Percentiles rank a stretch among this genome's conserved stretches.
Evolutionary conservation across 208 protist genomes (phyloP).

Genomic region (Herpetomonas tarakana): DNA sequence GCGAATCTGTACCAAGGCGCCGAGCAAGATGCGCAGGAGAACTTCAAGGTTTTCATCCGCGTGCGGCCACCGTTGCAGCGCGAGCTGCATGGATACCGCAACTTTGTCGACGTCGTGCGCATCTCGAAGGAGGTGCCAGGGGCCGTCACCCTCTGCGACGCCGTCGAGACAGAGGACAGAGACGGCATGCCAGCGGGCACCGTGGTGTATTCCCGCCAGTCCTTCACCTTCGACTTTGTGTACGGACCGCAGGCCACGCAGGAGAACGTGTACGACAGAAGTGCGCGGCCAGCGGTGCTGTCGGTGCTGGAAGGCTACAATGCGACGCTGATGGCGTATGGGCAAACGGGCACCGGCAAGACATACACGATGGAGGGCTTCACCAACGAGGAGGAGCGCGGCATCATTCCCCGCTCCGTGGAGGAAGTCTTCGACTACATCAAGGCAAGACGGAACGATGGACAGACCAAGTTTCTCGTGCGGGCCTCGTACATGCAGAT

Average conservation of each 20-base stretch:
- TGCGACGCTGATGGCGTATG: constrained; percentile 85
- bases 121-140: constrained; percentile 33
- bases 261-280: constrained; percentile 68
- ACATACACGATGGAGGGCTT: constrained; percentile 91
- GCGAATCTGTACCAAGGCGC: constrained; percentile 20
- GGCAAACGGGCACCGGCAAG: constrained; percentile 85
- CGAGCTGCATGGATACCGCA: constrained; percentile 66
- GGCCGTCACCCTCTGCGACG: constrained; percentile 72
- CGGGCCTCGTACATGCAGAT: constrained; percentile 87
- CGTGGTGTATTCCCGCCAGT: constrained; percentile 69
- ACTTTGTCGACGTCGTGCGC: constrained; percentile 67
- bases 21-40: constrained; percentile 20
- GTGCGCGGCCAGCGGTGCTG: constrained; percentile 65
- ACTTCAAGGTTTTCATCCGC: constrained; percentile 87
- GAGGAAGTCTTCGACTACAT: constrained; percentile 63
- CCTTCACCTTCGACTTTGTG: constrained; percentile 74
- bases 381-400: constrained; percentile 73
- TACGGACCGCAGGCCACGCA: constrained; percentile 49
- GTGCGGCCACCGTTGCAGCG: constrained; percentile 80
- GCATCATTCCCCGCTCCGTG: constrained; percentile 69
- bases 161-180: constrained; percentile 56
- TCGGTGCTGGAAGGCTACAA: constrained; percentile 84
- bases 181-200: not conserved
- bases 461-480: constrained; percentile 37
- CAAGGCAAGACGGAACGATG: constrained; percentile 14